Conservation (phyloP, 139 green algal genomes). For the Micromonas pusilla region DNA sequence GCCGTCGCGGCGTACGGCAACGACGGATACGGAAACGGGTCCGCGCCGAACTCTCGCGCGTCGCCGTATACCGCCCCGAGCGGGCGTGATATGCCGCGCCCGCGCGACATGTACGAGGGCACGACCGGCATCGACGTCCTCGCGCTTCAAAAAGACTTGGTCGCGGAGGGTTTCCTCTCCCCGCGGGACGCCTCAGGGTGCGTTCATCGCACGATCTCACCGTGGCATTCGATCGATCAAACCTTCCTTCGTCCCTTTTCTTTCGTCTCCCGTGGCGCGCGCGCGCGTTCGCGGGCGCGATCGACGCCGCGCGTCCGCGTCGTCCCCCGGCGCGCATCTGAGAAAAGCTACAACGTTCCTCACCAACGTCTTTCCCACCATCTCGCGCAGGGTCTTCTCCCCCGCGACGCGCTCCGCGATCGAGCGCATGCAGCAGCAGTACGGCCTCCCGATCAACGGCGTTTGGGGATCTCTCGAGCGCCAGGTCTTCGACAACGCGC, state of each 20-base stretch:
- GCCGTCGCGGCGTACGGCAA: not conserved
- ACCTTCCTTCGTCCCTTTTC: too few species aligned
- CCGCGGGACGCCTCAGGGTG: not conserved
- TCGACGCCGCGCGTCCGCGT: too few species aligned
- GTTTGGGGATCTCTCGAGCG: not conserved
- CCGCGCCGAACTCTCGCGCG: too few species aligned
- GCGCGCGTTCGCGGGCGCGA: too few species aligned
- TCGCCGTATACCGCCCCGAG: not conserved
- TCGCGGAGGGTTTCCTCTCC: not conserved
- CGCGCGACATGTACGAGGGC: not conserved
- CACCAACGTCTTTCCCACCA: not conserved
- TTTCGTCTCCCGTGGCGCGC: too few species aligned
- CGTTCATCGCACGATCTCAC: too few species aligned
- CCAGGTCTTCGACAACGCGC: conserved; percentile 5
- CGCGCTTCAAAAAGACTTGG: not conserved
- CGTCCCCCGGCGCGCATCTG: too few species aligned
- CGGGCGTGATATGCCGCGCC: not conserved
- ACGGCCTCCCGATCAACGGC: conserved; percentile 8
- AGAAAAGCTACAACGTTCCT: not conserved
- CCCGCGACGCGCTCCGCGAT: not conserved
- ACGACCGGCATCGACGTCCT: not conserved
- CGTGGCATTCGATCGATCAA: too few species aligned
- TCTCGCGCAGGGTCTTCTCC: not conserved
- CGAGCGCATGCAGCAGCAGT: conserved; percentile 15
- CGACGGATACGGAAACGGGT: too few species aligned